phyloP scores from a whole-genome alignment of 176 grass and related monocot species.

The Eleusine coracana region DNA sequence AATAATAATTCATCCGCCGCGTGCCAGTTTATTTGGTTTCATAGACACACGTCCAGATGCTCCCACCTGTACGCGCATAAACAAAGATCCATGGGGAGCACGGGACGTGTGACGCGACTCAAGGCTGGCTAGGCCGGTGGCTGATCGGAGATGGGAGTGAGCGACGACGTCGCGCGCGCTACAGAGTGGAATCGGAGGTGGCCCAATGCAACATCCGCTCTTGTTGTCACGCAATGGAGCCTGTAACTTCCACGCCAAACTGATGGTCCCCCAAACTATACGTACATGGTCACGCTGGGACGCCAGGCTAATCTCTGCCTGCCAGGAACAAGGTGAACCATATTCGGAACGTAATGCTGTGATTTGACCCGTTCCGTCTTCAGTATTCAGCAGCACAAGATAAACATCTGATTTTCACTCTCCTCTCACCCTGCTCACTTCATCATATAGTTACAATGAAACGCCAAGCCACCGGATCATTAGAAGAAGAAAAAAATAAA shows the following conservation, averaged over 20 bases:
- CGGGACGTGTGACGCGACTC: not conserved
- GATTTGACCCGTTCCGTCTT: too few species aligned
- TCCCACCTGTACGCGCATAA: constrained; percentile 4
- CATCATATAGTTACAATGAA: too few species aligned
- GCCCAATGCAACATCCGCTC: not conserved
- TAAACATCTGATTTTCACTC: too few species aligned
- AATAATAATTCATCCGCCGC: not conserved
- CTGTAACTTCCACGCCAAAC: constrained; percentile 38
- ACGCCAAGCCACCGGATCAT: not conserved
- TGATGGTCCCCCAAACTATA: constrained; percentile 32
- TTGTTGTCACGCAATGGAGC: constrained; percentile 23
- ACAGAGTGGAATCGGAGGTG: constrained; percentile 1
- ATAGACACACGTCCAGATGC: not conserved
- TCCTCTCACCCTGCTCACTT: too few species aligned
- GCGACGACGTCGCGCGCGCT: not conserved
- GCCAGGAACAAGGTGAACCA: not conserved
- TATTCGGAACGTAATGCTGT: too few species aligned
- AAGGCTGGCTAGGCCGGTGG: not conserved
- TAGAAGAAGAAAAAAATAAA: not conserved
- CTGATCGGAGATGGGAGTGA: constrained; percentile 10
- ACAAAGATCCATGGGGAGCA: not conserved
- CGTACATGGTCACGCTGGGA: not conserved
- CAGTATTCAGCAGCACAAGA: not conserved
- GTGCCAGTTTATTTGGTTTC: not conserved
- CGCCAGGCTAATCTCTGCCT: not conserved